These are phyloP conservation scores for Juncus effusus DNA, from an alignment of 176 grass and related monocot species.

Conservation along the genomic window DNA sequence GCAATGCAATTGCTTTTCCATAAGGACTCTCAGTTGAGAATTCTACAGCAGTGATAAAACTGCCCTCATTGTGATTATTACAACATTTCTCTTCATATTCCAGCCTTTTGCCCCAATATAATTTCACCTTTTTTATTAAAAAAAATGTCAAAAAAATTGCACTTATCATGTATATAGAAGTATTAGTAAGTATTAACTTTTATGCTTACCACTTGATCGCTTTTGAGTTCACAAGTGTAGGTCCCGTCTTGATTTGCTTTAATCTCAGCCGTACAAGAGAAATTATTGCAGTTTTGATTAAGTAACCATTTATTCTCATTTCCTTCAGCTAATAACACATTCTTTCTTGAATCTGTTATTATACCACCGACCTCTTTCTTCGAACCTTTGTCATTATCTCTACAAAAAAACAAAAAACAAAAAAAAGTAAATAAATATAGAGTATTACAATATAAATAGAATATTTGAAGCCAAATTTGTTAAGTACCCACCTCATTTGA, in stretches of 20 bases:
- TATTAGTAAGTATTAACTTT: neutral
- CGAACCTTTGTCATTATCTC: conserved; percentile 29
- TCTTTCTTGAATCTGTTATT: conserved; percentile 31
- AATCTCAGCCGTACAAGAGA: conserved; percentile 36
- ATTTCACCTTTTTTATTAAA: conserved; percentile 59
- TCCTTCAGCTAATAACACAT: conserved; percentile 58
- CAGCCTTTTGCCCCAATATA: conserved; percentile 59
- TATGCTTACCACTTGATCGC: conserved; percentile 50
- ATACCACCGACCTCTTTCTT: conserved; percentile 49
- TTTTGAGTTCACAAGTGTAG: conserved; percentile 46
- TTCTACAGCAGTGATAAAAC: conserved; percentile 56
- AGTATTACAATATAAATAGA: too few relatives aligned
- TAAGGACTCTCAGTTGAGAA: conserved; percentile 66
- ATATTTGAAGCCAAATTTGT: neutral
- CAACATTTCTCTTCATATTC: conserved; percentile 64
- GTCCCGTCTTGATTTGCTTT: conserved; percentile 36
- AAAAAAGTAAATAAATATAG: neutral
- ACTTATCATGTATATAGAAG: neutral
- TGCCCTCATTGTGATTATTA: conserved; percentile 31
- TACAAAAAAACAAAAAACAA: too few relatives aligned
- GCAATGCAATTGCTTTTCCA: conserved; percentile 60
- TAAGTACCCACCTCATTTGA: conserved; percentile 54
- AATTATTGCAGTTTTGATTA: conserved; percentile 35
- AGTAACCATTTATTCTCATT: conserved; percentile 60
- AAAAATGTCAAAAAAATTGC: neutral